These are phyloP conservation scores for Aspergillus spinulosporus DNA, from an alignment of 2,329 filamentous ascomycete genomes.

Conservation along the genomic window DNA sequence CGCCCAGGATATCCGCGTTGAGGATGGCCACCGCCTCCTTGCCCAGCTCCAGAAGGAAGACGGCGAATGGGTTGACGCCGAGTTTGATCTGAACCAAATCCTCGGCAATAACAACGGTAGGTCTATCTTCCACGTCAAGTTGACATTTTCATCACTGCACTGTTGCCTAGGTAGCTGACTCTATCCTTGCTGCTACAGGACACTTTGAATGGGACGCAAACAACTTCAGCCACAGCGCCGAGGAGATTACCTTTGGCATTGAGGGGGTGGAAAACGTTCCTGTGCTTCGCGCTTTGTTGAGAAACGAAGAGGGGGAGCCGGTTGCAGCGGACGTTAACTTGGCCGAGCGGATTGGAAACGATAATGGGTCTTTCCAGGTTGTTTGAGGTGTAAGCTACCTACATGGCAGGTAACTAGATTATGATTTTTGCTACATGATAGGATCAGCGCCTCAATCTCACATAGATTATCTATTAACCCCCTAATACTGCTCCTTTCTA, in stretches of 20 bases:
- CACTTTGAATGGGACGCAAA: conserved; percentile 21
- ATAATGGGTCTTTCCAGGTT: conserved; percentile 15
- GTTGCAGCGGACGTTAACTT: conserved; percentile 20
- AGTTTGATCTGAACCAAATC: conserved; percentile 19
- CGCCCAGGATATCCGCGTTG: conserved; percentile 20
- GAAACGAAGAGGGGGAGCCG: not conserved
- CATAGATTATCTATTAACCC: too few relatives aligned
- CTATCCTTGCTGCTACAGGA: conserved; percentile 8
- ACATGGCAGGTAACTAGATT: too few relatives aligned
- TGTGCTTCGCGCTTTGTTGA: conserved; percentile 20
- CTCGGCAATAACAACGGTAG: conserved; percentile 24
- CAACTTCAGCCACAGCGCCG: conserved; percentile 18
- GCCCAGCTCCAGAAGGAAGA: conserved; percentile 14
- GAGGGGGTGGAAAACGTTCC: conserved; percentile 22
- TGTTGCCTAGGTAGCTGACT: not conserved
- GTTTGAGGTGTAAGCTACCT: not conserved
- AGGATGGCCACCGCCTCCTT: conserved; percentile 15
- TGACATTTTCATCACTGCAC: not conserved
- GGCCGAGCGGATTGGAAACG: conserved; percentile 19
- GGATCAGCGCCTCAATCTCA: too few relatives aligned
- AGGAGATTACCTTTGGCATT: conserved; percentile 15
- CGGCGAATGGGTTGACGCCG: conserved; percentile 10
- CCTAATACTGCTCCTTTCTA: too few relatives aligned
- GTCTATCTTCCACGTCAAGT: not conserved
- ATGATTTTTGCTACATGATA: too few relatives aligned